These are phyloP conservation scores for Dalechampia spathulata DNA, from an alignment of 441 rosid genomes.

Conservation along the genomic window DNA sequence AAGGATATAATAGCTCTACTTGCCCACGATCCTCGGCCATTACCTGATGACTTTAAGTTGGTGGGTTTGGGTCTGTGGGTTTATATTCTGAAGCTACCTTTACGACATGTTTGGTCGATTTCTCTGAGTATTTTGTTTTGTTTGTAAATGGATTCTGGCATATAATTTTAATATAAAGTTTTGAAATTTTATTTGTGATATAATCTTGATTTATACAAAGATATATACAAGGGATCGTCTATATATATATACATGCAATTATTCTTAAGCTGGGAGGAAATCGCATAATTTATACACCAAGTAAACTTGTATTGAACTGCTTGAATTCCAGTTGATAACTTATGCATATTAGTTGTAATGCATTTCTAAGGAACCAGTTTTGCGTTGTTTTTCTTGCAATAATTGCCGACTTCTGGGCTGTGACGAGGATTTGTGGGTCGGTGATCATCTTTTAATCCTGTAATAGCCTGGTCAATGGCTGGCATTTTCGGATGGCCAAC, in stretches of 20 bases:
- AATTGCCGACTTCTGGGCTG: slow-evolving; percentile 25
- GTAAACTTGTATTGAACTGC: not conserved
- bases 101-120: no score
- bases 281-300: not conserved
- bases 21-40: no score
- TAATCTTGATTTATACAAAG: no score
- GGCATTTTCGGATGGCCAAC: slow-evolving; percentile 8
- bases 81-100: no score
- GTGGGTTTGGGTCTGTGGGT: no score
- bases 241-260: not conserved
- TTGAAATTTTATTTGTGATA: no score
- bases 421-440: slow-evolving; percentile 37
- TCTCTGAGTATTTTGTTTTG: no score
- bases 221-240: not conserved
- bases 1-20: no score
- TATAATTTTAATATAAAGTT: no score
- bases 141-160: no score
- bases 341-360: not conserved
- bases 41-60: no score
- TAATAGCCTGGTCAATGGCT: not conserved
- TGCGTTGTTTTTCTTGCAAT: not conserved
- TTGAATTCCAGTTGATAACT: not conserved
- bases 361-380: slow-evolving; percentile 11
- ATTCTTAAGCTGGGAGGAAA: not conserved
- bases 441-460: not conserved